Evolutionary conservation across 73 alveolate genomes (phyloP).

Genomic region (Uronychia binucleata): DNA sequence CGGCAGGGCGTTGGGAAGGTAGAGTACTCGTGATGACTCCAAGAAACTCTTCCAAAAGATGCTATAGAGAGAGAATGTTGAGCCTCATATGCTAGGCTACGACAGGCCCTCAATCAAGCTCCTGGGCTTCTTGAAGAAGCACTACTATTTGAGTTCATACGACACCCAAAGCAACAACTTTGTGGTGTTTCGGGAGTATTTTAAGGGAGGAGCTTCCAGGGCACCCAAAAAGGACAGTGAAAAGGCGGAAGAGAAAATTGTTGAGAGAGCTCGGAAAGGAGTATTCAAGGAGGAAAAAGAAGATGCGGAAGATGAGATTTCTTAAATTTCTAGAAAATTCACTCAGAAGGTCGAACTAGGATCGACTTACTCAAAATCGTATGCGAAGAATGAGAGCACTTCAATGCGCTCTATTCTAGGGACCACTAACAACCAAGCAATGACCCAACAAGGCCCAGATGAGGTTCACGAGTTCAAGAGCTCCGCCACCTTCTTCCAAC

Average conservation of each 20-base stretch:
- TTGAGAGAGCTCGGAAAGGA: no score
- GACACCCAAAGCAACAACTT: conserved; percentile 81
- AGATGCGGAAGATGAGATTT: no score
- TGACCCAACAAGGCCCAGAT: no score
- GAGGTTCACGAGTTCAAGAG: no score
- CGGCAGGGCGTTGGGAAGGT: conserved; percentile 93
- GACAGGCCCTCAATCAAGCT: conserved; percentile 73
- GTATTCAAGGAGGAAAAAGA: not conserved
- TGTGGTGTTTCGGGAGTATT: conserved; percentile 80
- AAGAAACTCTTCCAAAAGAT: conserved; percentile 80
- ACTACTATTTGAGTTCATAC: conserved; percentile 69
- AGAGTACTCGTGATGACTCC: not conserved
- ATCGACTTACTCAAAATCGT: no score
- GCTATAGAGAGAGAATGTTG: conserved; percentile 76
- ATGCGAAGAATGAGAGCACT: no score
- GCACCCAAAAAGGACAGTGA: no score
- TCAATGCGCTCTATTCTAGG: no score
- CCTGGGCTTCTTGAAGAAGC: conserved; percentile 72
- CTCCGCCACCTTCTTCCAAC: no score
- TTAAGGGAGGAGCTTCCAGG: conserved; percentile 36
- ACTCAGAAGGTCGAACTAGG: no score
- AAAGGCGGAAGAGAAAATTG: not conserved
- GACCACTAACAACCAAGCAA: no score
- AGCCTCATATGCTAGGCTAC: conserved; percentile 76
- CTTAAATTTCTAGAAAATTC: no score